phyloP scores from a whole-genome alignment of 441 rosid species.

The Syzygium malaccense region DNA sequence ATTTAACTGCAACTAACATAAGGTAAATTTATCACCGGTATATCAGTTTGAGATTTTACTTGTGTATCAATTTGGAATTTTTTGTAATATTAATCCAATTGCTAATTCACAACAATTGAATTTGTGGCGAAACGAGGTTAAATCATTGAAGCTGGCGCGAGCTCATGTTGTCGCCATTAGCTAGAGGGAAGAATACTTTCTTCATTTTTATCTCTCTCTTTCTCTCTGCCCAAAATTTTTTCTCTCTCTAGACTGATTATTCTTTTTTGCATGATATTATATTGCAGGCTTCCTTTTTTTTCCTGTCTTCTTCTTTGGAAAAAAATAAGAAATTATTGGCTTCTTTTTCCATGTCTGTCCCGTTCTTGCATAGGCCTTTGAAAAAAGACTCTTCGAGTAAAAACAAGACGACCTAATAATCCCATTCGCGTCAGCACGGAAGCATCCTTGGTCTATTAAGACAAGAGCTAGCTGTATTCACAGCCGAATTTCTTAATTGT shows the following conservation, averaged over 20 bases:
- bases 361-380: background rate
- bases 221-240: background rate
- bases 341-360: background rate
- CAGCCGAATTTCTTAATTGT: background rate
- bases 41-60: too few species aligned
- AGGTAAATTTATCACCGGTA: too few species aligned
- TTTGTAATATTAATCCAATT: too few species aligned
- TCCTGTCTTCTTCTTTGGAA: background rate
- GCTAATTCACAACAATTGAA: background rate
- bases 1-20: too few species aligned
- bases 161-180: background rate
- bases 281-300: background rate
- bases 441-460: background rate
- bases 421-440: background rate
- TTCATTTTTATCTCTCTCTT: background rate
- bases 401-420: background rate
- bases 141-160: background rate
- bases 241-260: background rate
- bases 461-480: background rate
- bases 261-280: background rate
- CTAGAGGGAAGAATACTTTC: background rate
- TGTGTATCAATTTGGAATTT: too few species aligned
- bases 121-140: rapidly evolving
- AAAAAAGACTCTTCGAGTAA: background rate
- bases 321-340: background rate